These are phyloP conservation scores for Coleophoma eucalyptorum DNA, from an alignment of 2,329 filamentous ascomycete species.

Conservation along the genomic window DNA sequence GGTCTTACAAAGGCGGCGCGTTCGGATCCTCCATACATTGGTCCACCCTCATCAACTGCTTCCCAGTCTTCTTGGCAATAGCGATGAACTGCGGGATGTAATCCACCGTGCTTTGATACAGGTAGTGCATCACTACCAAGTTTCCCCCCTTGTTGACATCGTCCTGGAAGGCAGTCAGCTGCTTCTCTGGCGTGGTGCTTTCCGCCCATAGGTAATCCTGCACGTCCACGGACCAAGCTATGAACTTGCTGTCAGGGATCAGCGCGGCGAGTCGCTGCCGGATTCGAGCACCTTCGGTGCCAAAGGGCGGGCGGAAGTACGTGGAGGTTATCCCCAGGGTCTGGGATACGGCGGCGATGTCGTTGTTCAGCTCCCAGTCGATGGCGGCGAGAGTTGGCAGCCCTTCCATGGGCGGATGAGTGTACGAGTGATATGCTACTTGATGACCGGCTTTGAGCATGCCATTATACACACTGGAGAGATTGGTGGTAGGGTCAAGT, in stretches of 20 bases:
- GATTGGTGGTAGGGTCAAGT: constrained; percentile 52
- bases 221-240: constrained; percentile 68
- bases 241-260: constrained; percentile 50
- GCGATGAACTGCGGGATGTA: constrained; percentile 63
- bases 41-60: constrained; percentile 63
- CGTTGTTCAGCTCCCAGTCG: constrained; percentile 58
- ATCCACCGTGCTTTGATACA: constrained; percentile 59
- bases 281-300: constrained; percentile 63
- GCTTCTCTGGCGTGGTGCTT: constrained; percentile 58
- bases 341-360: constrained; percentile 43
- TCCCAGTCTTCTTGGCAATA: constrained; percentile 59
- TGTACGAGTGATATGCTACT: constrained; percentile 64
- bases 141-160: constrained; percentile 59
- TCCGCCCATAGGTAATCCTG: constrained; percentile 69
- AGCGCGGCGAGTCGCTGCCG: constrained; percentile 54
- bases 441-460: constrained; percentile 62
- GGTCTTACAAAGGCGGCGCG: constrained; percentile 43
- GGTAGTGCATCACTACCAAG: constrained; percentile 67
- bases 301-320: constrained; percentile 69
- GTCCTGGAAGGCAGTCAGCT: constrained; percentile 60
- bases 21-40: constrained; percentile 62
- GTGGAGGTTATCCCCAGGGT: constrained; percentile 33
- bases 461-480: constrained; percentile 60
- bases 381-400: constrained; percentile 48
- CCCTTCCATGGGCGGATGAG: constrained; percentile 64